Conservation (phyloP, 768 basidiomycete genomes). For the Suillus americanus region DNA sequence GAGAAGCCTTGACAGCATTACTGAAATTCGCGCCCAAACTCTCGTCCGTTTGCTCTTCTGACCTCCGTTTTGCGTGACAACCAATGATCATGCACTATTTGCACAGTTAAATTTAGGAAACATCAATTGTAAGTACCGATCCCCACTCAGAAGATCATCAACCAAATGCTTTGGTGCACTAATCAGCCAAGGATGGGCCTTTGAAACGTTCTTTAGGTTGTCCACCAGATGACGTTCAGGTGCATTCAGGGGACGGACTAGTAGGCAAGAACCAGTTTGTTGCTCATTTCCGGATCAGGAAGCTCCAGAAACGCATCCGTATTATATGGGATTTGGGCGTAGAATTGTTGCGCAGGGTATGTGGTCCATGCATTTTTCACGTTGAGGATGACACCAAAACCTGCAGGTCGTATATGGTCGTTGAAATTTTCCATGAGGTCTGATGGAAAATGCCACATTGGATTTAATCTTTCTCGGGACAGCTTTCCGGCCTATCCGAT, state of each 20-base stretch:
- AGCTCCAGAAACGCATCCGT: constrained; percentile 64
- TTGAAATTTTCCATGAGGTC: fast-evolving
- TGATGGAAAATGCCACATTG: neutral
- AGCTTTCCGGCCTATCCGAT: neutral
- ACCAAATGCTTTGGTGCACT: too few species aligned
- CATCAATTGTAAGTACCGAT: neutral
- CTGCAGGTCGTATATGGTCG: neutral
- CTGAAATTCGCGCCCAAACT: constrained; percentile 48
- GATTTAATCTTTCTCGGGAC: neutral
- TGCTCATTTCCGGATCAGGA: constrained; percentile 44
- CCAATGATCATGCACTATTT: constrained; percentile 4
- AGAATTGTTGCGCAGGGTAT: constrained; percentile 44
- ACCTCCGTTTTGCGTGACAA: constrained; percentile 53
- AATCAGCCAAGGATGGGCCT: constrained; percentile 38
- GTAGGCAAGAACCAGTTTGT: constrained; percentile 44
- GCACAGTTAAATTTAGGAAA: neutral
- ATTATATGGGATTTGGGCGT: constrained; percentile 47
- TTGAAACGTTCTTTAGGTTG: constrained; percentile 24
- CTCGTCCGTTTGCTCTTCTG: constrained; percentile 40
- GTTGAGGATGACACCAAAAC: neutral
- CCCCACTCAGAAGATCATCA: too few species aligned
- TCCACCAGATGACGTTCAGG: constrained; percentile 48
- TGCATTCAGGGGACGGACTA: constrained; percentile 48
- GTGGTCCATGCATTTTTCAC: neutral
- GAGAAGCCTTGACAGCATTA: constrained; percentile 25